Percentiles rank a stretch among this genome's conserved stretches.
Evolutionary conservation across 768 basidiomycete genomes (phyloP).

Genomic region (Russula compacta): DNA sequence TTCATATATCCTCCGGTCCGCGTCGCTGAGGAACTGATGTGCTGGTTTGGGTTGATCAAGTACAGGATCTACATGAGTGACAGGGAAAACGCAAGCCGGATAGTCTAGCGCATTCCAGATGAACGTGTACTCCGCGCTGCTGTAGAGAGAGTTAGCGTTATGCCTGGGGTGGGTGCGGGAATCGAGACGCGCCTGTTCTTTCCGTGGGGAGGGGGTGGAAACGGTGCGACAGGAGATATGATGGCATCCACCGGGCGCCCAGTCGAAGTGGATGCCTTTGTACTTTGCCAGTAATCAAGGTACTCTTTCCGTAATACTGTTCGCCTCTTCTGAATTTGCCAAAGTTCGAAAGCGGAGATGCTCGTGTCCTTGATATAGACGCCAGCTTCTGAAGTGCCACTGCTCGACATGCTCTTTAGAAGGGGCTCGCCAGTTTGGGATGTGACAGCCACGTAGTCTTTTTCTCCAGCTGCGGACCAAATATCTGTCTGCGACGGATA

Average conservation of each 20-base stretch:
- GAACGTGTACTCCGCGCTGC: slow-evolving; percentile 37
- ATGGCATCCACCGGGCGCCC: slow-evolving; percentile 46
- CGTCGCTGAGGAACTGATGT: slow-evolving; percentile 34
- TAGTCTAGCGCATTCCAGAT: slow-evolving; percentile 43
- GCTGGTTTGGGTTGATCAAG: slow-evolving; percentile 30
- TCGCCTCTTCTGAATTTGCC: slow-evolving; percentile 39
- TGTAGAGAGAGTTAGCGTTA: slow-evolving; percentile 18
- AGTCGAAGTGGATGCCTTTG: slow-evolving; percentile 35
- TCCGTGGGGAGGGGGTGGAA: slow-evolving; percentile 38
- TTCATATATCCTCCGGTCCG: slow-evolving; percentile 37
- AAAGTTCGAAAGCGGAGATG: slow-evolving; percentile 29
- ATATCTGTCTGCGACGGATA: slow-evolving; percentile 7
- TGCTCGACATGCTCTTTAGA: slow-evolving; percentile 11
- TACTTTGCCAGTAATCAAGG: slow-evolving; percentile 42
- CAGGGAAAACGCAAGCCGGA: slow-evolving; percentile 37
- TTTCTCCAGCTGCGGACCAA: slow-evolving; percentile 14
- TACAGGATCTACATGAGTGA: slow-evolving; percentile 36
- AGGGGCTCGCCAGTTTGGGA: slow-evolving; percentile 17
- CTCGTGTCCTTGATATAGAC: slow-evolving; percentile 1
- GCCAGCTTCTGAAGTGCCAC: neutral
- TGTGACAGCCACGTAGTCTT: slow-evolving; percentile 4
- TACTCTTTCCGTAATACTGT: slow-evolving; percentile 35
- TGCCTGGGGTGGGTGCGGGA: neutral
- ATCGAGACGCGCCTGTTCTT: slow-evolving; percentile 30
- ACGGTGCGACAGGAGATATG: slow-evolving; percentile 37